Evolutionary conservation across 208 protist genomes (phyloP).

Genomic region (Leishmania turanica): DNA sequence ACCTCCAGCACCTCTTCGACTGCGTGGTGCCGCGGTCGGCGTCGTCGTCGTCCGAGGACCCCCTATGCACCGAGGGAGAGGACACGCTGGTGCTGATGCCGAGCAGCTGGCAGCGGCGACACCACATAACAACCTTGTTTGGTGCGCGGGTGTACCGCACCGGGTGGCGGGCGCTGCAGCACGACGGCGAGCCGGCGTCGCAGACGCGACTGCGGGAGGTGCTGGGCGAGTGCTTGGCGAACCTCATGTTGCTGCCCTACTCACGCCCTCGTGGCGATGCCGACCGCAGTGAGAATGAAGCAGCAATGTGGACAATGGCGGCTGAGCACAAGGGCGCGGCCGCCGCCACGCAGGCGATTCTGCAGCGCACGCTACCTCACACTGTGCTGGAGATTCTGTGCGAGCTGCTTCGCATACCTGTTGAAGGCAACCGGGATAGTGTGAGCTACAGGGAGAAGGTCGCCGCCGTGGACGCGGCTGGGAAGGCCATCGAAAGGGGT

Average conservation of each 20-base stretch:
- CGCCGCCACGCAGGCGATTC: slow-evolving; percentile 23
- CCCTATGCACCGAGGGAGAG: slow-evolving; percentile 1
- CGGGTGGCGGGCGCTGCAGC: slow-evolving; percentile 49
- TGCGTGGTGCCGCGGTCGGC: slow-evolving; percentile 56
- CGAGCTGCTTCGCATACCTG: slow-evolving; percentile 42
- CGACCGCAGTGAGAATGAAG: slow-evolving; percentile 25
- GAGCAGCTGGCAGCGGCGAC: slow-evolving; percentile 41
- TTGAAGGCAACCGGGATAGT: not conserved
- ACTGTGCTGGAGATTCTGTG: slow-evolving; percentile 63
- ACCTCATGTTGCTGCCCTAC: slow-evolving; percentile 67
- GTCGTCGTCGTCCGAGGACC: slow-evolving; percentile 4
- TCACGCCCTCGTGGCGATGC: slow-evolving; percentile 18
- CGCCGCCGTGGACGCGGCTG: slow-evolving; percentile 8
- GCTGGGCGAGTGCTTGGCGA: slow-evolving; percentile 69
- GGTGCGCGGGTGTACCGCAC: slow-evolving; percentile 34
- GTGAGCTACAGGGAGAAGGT: not conserved
- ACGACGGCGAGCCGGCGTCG: slow-evolving; percentile 39
- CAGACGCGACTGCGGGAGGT: slow-evolving; percentile 65
- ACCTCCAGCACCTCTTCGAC: slow-evolving; percentile 69
- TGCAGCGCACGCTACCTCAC: slow-evolving; percentile 59
- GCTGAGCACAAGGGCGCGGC: slow-evolving; percentile 4
- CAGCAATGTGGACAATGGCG: slow-evolving; percentile 1
- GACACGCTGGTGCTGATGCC: slow-evolving; percentile 55
- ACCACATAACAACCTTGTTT: slow-evolving; percentile 31
- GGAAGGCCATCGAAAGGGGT: slow-evolving; percentile 25